A percentile compares a stretch with the other conserved stretches of the same genome.
Conservation (phyloP, 75 land plant genomes). For the Cunninghamia lanceolata region DNA sequence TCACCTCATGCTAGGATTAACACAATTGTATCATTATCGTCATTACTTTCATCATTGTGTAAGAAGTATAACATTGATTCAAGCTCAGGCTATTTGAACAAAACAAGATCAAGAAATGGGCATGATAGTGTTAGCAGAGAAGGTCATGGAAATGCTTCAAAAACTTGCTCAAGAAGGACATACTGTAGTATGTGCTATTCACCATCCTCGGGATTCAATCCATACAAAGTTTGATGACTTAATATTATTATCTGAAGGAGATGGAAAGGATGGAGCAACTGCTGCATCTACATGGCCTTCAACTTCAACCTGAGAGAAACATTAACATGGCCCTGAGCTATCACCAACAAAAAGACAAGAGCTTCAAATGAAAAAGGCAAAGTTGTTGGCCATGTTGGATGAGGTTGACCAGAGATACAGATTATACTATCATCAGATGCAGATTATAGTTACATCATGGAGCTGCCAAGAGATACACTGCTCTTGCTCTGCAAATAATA, state of each 20-base stretch:
- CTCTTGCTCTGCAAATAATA: constrained; percentile 73
- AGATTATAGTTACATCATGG: constrained; percentile 55
- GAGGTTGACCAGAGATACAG: constrained; percentile 71
- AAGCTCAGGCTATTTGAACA: constrained; percentile 14
- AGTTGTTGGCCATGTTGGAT: constrained; percentile 75
- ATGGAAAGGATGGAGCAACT: constrained; percentile 10
- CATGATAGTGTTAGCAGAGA: constrained; percentile 25
- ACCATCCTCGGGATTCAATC: no score
- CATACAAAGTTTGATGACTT: no score
- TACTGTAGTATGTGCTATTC: no score
- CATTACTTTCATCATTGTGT: constrained; percentile 36
- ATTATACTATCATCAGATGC: constrained; percentile 82
- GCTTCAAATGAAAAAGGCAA: constrained; percentile 76
- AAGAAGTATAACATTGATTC: constrained; percentile 44
- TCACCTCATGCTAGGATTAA: constrained; percentile 43
- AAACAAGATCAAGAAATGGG: constrained; percentile 16
- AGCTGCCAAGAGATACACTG: constrained; percentile 76
- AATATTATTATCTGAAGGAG: no score
- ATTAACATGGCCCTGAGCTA: constrained; percentile 36
- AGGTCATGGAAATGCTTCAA: no score
- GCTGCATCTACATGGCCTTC: constrained; percentile 11
- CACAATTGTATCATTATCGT: constrained; percentile 26
- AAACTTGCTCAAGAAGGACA: no score
- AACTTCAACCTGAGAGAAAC: constrained; percentile 2
- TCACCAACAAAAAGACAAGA: constrained; percentile 67